These are phyloP conservation scores for Panicum miliaceum DNA, from an alignment of 176 grass and related monocot genomes.

Conservation along the genomic window DNA sequence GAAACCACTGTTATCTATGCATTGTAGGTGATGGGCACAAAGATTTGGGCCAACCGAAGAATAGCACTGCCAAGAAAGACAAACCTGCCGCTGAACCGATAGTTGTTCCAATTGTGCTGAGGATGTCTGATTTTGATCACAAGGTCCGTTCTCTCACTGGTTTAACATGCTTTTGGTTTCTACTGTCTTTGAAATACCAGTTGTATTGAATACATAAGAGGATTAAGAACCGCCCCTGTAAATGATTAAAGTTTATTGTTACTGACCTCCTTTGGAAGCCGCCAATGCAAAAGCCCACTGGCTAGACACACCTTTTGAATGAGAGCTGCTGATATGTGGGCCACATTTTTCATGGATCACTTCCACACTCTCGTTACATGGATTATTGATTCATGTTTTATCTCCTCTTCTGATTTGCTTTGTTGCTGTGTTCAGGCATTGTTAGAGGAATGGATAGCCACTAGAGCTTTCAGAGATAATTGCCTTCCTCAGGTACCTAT, in stretches of 20 bases:
- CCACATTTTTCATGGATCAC: background rate
- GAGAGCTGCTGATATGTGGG: background rate
- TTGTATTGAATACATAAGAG: conserved; percentile 2
- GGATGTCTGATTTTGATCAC: conserved; percentile 99
- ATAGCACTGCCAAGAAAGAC: conserved; percentile 53
- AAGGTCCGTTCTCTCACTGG: conserved; percentile 59
- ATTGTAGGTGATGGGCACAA: conserved; percentile 55
- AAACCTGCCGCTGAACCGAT: conserved; percentile 80
- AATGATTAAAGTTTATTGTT: conserved; percentile 4
- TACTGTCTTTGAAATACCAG: background rate
- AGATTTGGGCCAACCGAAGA: conserved; percentile 59
- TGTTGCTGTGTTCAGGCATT: conserved; percentile 70
- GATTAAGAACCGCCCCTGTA: background rate
- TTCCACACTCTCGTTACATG: conserved; percentile 15
- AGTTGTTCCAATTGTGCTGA: conserved; percentile 87
- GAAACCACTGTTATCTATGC: conserved; percentile 35
- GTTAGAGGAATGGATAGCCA: conserved; percentile 97
- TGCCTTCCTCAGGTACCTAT: conserved; percentile 72
- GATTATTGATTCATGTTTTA: conserved; percentile 26
- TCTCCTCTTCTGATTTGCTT: conserved; percentile 38
- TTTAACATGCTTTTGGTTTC: conserved; percentile 17
- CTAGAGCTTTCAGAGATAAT: conserved; percentile 75
- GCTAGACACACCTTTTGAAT: background rate
- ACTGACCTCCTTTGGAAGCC: background rate
- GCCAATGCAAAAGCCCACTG: background rate